These are phyloP conservation scores for Neurospora crassa DNA, from an alignment of 2,329 filamentous ascomycete species.

Conservation along the genomic window DNA sequence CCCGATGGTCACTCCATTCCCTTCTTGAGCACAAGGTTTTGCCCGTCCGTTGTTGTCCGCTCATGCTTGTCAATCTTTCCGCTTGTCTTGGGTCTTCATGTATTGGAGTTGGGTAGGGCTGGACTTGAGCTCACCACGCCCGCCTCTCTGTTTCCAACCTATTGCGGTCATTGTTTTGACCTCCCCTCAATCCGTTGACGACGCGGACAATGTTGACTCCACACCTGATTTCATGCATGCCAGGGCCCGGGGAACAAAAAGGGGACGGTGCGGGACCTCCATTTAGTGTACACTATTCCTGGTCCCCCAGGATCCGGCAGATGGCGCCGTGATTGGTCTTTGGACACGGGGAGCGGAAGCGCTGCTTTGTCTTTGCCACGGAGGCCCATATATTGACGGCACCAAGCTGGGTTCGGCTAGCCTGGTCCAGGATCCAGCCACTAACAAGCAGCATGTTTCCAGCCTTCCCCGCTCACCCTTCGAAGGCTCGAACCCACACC, in stretches of 20 bases:
- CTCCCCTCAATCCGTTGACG: neutral
- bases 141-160: neutral
- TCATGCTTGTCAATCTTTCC: neutral
- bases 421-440: slow-evolving; percentile 17
- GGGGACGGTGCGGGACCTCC: neutral
- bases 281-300: neutral
- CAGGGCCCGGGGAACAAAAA: neutral
- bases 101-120: neutral
- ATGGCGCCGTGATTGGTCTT: neutral
- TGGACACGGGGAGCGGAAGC: slow-evolving; percentile 1
- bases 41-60: neutral
- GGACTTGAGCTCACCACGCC: neutral
- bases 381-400: slow-evolving; percentile 10
- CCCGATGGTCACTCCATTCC: neutral
- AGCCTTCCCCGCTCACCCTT: slow-evolving; percentile 20
- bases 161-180: neutral
- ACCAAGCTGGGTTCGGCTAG: slow-evolving; percentile 14
- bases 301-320: neutral
- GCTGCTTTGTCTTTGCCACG: slow-evolving; percentile 13
- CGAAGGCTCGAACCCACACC: slow-evolving; percentile 5
- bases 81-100: neutral
- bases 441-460: slow-evolving; percentile 17
- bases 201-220: neutral
- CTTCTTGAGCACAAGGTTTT: neutral
- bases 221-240: neutral